phyloP scores from a whole-genome alignment of 352 stramenopile genomes.

The Phytophthora foliorum region DNA sequence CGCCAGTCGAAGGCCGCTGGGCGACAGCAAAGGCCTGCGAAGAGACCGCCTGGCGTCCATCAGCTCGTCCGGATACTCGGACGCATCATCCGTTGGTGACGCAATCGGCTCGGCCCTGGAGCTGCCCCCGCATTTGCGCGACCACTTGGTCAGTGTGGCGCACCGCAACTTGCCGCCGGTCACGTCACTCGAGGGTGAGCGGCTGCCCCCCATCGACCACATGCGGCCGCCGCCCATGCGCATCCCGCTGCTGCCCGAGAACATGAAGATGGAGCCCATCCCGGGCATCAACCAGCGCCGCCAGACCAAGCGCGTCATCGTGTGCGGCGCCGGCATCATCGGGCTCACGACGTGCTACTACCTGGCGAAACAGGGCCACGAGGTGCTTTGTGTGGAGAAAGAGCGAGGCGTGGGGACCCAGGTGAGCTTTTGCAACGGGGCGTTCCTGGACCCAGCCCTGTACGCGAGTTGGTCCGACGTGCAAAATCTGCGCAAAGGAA shows the following conservation, averaged over 20 bases:
- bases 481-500: slow-evolving; percentile 62
- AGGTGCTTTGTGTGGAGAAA: slow-evolving; percentile 90
- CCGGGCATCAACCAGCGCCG: slow-evolving; percentile 64
- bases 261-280: slow-evolving; percentile 76
- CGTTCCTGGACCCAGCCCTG: slow-evolving; percentile 84
- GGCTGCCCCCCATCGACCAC: slow-evolving; percentile 70
- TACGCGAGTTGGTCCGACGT: slow-evolving; percentile 88
- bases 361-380: slow-evolving; percentile 85
- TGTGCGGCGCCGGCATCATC: slow-evolving; percentile 88
- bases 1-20: slow-evolving; percentile 40
- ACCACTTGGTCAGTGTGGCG: slow-evolving; percentile 64
- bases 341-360: slow-evolving; percentile 89
- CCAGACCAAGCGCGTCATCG: slow-evolving; percentile 85
- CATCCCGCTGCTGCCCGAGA: slow-evolving; percentile 63
- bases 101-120: slow-evolving; percentile 44
- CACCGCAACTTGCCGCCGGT: slow-evolving; percentile 40
- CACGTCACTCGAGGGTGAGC: slow-evolving; percentile 51
- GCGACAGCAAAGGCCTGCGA: slow-evolving; percentile 42
- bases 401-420: slow-evolving; percentile 83
- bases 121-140: slow-evolving; percentile 64
- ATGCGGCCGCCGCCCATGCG: slow-evolving; percentile 64
- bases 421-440: slow-evolving; percentile 84
- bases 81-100: slow-evolving; percentile 45
- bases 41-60: slow-evolving; percentile 46
- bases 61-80: slow-evolving; percentile 53